Evolutionary conservation across 2,329 filamentous ascomycete genomes (phyloP).

Genomic region (Rutstroemia sydowiana): DNA sequence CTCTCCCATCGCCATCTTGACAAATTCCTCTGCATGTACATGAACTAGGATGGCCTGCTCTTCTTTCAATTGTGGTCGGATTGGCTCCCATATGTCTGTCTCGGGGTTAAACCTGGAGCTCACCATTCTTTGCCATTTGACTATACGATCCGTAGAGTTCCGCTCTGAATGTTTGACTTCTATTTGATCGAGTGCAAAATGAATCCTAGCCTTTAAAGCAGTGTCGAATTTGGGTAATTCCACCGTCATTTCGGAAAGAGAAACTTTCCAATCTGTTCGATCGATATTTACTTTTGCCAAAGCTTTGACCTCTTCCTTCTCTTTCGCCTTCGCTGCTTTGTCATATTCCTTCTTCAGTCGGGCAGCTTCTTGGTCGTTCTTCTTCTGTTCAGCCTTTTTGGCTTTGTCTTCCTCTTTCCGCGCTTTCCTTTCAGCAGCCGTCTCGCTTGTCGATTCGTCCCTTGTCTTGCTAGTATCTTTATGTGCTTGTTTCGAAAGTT

Average conservation of each 20-base stretch:
- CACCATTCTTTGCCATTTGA: conserved; percentile 48
- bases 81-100: conserved; percentile 42
- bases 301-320: conserved; percentile 59
- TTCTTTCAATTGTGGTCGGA: conserved; percentile 33
- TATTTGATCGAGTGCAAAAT: conserved; percentile 43
- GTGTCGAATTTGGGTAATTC: conserved; percentile 50
- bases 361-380: conserved; percentile 17
- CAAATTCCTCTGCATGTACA: conserved; percentile 57
- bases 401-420: conserved; percentile 8
- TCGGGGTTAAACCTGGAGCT: conserved; percentile 40
- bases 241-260: conserved; percentile 70
- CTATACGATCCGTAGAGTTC: conserved; percentile 39
- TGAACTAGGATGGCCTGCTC: conserved; percentile 49
- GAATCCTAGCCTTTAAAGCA: conserved; percentile 37
- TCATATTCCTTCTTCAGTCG: conserved; percentile 49
- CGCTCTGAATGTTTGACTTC: conserved; percentile 41
- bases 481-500: not conserved
- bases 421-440: not conserved
- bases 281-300: conserved; percentile 67
- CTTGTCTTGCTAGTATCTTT: too few species aligned
- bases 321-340: conserved; percentile 53
- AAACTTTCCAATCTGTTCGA: conserved; percentile 65
- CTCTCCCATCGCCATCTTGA: conserved; percentile 45
- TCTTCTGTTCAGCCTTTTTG: conserved; percentile 18
- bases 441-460: not conserved